phyloP scores from a whole-genome alignment of 352 stramenopile species.

The Pythium vanterpoolii region DNA sequence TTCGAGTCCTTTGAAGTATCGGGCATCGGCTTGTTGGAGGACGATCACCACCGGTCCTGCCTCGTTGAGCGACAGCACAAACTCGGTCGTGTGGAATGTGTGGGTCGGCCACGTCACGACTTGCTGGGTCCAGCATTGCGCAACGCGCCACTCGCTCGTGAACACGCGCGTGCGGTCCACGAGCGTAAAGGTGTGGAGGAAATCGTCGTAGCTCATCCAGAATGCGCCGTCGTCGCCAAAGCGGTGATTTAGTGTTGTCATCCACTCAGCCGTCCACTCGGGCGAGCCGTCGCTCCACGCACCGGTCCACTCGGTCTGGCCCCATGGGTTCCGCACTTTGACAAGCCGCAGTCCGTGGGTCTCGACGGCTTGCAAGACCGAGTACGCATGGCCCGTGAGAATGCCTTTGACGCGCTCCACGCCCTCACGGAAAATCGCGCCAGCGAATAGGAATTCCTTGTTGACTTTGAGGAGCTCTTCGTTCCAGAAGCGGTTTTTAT shows the following conservation, averaged over 20 bases:
- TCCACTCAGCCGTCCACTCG: slow-evolving; percentile 49
- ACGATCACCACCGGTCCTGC: slow-evolving; percentile 31
- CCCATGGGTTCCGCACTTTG: slow-evolving; percentile 54
- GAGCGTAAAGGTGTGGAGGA: slow-evolving; percentile 33
- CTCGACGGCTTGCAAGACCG: slow-evolving; percentile 43
- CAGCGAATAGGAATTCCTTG: slow-evolving; percentile 37
- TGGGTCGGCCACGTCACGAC: slow-evolving; percentile 30
- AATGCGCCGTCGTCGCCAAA: slow-evolving; percentile 59
- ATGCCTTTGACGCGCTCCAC: slow-evolving; percentile 27
- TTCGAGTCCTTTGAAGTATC: slow-evolving; percentile 40
- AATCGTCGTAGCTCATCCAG: slow-evolving; percentile 57
- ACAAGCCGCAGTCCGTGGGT: slow-evolving; percentile 32
- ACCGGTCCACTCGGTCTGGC: slow-evolving; percentile 50
- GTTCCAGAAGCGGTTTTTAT: slow-evolving; percentile 25
- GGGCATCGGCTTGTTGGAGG: slow-evolving; percentile 34
- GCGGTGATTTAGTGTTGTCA: slow-evolving; percentile 32
- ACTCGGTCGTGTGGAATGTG: slow-evolving; percentile 22
- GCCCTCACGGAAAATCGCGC: slow-evolving; percentile 20
- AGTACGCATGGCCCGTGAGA: slow-evolving; percentile 56
- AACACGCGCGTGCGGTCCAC: slow-evolving; percentile 41
- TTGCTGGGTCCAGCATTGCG: slow-evolving; percentile 34
- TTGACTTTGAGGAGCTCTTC: slow-evolving; percentile 38
- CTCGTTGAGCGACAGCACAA: slow-evolving; percentile 23
- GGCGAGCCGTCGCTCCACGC: slow-evolving; percentile 43
- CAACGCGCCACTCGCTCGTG: slow-evolving; percentile 32